A percentile compares a stretch with the other conserved stretches of the same genome.
Conservation (phyloP, 331 rosid genomes). For the Malus hybrid region DNA sequence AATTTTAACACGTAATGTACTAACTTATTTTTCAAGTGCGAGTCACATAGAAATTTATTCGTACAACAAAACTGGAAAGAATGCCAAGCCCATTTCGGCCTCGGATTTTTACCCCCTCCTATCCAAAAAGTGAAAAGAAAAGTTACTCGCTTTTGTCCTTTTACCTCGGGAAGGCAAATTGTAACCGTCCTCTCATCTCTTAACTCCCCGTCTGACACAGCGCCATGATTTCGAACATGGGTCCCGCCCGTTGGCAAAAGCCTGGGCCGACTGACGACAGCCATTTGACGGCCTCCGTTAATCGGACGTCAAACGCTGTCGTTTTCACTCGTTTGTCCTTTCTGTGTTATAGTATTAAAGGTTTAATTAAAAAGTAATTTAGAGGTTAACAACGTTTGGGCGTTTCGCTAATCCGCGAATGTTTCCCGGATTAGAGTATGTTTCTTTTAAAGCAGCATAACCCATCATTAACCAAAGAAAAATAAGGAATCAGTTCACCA, state of each 20-base stretch:
- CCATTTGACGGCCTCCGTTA: slow-evolving; percentile 32
- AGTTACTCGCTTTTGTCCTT: background rate
- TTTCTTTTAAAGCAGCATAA: slow-evolving; percentile 13
- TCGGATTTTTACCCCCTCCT: background rate
- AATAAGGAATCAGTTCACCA: background rate
- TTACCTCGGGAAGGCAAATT: slow-evolving; percentile 57
- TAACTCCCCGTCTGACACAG: slow-evolving; percentile 16
- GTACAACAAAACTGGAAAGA: background rate
- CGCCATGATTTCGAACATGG: slow-evolving; percentile 13
- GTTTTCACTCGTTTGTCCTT: background rate
- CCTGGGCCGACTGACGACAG: slow-evolving; percentile 16
- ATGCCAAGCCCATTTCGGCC: background rate
- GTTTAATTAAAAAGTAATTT: background rate
- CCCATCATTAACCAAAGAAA: background rate
- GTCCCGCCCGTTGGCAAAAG: slow-evolving; percentile 14
- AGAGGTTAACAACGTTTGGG: background rate
- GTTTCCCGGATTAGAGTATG: slow-evolving; percentile 29
- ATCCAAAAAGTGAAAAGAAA: slow-evolving; percentile 2
- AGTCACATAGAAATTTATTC: background rate
- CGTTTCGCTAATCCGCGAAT: slow-evolving; percentile 5
- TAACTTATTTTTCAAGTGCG: fast-evolving
- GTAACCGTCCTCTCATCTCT: slow-evolving; percentile 21
- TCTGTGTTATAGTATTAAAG: background rate
- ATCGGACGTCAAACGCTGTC: slow-evolving; percentile 10
- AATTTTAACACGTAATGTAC: too few relatives aligned